phyloP scores from a whole-genome alignment of 2,329 filamentous ascomycete species.

The Zymoseptoria crescenta region DNA sequence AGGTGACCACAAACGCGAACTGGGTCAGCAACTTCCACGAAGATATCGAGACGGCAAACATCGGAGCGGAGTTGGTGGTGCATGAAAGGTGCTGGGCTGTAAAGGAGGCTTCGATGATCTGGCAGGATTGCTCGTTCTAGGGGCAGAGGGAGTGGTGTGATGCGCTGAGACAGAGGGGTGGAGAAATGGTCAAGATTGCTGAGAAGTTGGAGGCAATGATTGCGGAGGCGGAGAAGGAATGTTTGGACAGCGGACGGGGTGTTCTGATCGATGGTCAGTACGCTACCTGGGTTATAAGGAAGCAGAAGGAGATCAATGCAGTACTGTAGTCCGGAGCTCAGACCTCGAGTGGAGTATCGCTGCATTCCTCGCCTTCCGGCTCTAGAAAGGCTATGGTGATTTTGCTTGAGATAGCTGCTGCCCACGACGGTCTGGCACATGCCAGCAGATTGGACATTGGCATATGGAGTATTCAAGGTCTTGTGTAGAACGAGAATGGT shows the following conservation, averaged over 20 bases:
- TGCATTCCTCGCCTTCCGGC: background rate
- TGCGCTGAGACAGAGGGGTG: slow-evolving; percentile 7
- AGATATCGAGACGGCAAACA: background rate
- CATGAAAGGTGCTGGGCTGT: slow-evolving; percentile 9
- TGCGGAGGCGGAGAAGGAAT: background rate
- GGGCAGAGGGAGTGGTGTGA: slow-evolving; percentile 11
- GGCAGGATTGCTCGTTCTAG: slow-evolving; percentile 15
- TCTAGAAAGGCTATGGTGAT: background rate
- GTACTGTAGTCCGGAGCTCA: background rate
- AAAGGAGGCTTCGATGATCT: slow-evolving; percentile 5
- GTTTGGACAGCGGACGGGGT: background rate
- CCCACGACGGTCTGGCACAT: background rate
- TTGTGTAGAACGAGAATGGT: background rate
- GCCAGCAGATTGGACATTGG: background rate
- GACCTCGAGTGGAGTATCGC: background rate
- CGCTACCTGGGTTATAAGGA: background rate
- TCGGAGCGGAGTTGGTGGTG: slow-evolving; percentile 7
- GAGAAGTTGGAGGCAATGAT: background rate
- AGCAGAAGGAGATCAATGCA: background rate
- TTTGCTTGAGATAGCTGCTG: background rate
- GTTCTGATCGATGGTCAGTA: background rate
- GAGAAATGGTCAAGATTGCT: background rate
- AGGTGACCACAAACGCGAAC: background rate
- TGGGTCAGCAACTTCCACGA: slow-evolving; percentile 10
- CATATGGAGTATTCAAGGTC: background rate